Conservation (phyloP, 176 grass and related monocot genomes). For the Typha latifolia region DNA sequence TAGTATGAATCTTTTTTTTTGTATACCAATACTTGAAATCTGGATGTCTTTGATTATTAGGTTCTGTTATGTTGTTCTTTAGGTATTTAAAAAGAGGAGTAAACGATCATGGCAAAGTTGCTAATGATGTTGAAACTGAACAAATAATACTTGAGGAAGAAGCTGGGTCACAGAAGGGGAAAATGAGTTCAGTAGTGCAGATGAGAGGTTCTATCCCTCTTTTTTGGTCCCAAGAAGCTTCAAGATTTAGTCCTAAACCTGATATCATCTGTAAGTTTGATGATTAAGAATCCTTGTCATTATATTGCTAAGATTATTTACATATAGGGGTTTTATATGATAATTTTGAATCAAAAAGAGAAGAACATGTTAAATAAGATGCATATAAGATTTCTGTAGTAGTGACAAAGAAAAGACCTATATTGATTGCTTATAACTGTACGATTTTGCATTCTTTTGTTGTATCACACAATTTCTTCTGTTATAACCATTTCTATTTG, state of each 20-base stretch:
- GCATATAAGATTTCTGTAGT: no score
- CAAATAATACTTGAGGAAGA: conserved; percentile 93
- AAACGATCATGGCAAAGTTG: conserved; percentile 91
- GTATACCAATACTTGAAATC: not conserved
- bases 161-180: conserved; percentile 73
- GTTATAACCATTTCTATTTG: not conserved
- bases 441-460: not conserved
- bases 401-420: no score
- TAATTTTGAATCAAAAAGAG: no score
- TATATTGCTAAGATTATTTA: no score
- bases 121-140: conserved; percentile 97
- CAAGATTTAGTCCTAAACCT: conserved; percentile 94
- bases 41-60: conserved; percentile 1
- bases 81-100: conserved; percentile 99
- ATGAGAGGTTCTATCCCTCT: conserved; percentile 97
- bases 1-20: not conserved
- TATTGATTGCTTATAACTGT: no score
- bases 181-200: conserved; percentile 89
- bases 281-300: not conserved
- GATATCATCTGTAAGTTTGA: conserved; percentile 76
- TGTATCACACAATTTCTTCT: not conserved
- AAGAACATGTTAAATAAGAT: no score
- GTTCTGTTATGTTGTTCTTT: conserved; percentile 13
- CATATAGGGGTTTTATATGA: no score
- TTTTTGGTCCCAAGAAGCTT: conserved; percentile 97